Base-by-base conservation (phyloP, 1,284 basidiomycete species). In the Irpex rosettiformis region DNA sequence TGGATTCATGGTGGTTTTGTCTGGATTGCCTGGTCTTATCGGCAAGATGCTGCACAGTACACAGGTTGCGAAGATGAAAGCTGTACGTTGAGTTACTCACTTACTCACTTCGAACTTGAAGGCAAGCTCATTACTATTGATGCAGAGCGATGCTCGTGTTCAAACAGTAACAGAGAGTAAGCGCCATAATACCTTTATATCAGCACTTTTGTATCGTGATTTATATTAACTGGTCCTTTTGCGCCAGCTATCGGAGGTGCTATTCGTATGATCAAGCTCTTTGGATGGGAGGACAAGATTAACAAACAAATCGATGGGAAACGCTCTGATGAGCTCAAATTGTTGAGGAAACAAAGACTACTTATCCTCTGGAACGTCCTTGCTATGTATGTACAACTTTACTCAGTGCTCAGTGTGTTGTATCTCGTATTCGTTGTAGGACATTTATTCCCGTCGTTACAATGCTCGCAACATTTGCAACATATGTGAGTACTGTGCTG, bases 381-480 rank as follows among this genome's bases (percentile, higher is more conserved):
- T 16, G n/a, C 33, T 37, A 37, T 37, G 33, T 37, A 16, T 11
- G 33, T 37, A 16, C n/a, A 37, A 3, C n/a, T 37, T 13, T 37
- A 29, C 11, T 40, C 2, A 42, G 3, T 61, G 7, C n/a, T 21
- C 3, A 7, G 11, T 29, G 24, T 24, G 53, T 42, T 52, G 13
- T 48, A 28, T 48, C 51, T 51, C 55, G 63, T 8, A 40, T 59
- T 54, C n/a, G 21, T 51, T 8, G 25, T 25, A 56, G 85, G 69
- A 81, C 77, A 62, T 56, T 84, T 28, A 82, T 90, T 42, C 88
- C 89, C 0, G 72, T 88, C 2, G 64, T 85, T 42, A 86, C 84
- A 3, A 91, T 91, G 82, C 70, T 85, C 30, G 79, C 79, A 21
- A 88, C 89, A 0, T 91, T 84, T 66, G 79, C 81, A 3, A 80